Percentiles rank a stretch among this genome's conserved stretches.
These are phyloP conservation scores for Cyclotella atomus DNA, from an alignment of 108 stramenopile species.

Conservation along the genomic window DNA sequence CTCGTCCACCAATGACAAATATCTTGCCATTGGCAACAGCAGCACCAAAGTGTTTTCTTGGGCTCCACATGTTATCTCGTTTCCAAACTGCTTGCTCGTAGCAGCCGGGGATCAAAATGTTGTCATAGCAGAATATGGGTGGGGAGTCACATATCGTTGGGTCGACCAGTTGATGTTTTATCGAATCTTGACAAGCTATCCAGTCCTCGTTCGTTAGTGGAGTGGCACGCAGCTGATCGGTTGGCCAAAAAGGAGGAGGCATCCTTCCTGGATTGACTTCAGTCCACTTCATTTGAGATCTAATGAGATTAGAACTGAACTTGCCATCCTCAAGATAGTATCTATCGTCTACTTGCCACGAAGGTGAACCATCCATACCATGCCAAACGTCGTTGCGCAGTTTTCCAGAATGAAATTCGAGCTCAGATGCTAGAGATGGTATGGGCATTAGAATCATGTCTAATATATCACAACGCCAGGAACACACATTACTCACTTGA, in stretches of 20 bases:
- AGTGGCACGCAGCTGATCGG: neutral
- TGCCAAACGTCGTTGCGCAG: slow-evolving; percentile 62
- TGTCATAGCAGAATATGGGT: slow-evolving; percentile 29
- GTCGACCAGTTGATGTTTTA: slow-evolving; percentile 37
- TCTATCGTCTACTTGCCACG: slow-evolving; percentile 44
- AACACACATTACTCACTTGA: slow-evolving; percentile 6
- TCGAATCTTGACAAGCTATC: slow-evolving; percentile 71
- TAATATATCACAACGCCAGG: too few species aligned
- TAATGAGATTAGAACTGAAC: slow-evolving; percentile 37
- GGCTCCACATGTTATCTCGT: slow-evolving; percentile 81
- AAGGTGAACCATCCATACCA: slow-evolving; percentile 23
- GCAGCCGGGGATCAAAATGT: slow-evolving; percentile 37
- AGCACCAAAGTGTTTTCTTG: slow-evolving; percentile 63
- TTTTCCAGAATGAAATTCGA: slow-evolving; percentile 32
- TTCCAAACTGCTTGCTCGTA: slow-evolving; percentile 48
- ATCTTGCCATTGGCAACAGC: slow-evolving; percentile 56
- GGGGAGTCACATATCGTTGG: slow-evolving; percentile 41
- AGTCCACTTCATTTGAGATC: slow-evolving; percentile 50
- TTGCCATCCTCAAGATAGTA: slow-evolving; percentile 13
- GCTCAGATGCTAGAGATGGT: slow-evolving; percentile 6
- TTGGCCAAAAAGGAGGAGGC: slow-evolving; percentile 46
- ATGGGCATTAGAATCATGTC: too few species aligned
- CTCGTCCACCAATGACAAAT: slow-evolving; percentile 75
- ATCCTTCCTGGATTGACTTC: slow-evolving; percentile 41
- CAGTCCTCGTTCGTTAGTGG: slow-evolving; percentile 72